Evolutionary conservation across 2,329 filamentous ascomycete species (phyloP).

Genomic region (Curvularia lunata): DNA sequence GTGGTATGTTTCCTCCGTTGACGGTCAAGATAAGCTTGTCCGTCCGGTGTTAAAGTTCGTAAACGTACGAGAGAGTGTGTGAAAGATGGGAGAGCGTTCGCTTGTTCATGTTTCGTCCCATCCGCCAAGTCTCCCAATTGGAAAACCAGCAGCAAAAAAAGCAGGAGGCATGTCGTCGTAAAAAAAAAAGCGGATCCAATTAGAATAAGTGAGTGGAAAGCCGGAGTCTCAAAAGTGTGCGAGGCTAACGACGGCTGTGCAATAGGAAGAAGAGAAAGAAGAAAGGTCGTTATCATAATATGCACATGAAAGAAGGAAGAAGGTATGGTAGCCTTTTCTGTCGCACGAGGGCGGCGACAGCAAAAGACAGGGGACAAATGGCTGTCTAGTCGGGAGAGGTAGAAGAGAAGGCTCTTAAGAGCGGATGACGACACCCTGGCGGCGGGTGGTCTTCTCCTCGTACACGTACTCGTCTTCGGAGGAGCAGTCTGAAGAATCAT

Average conservation of each 20-base stretch:
- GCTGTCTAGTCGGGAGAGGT: constrained; percentile 3
- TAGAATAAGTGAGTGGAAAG: constrained; percentile 7
- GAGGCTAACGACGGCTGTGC: background rate
- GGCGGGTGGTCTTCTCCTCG: constrained; percentile 56
- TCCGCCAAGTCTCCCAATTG: background rate
- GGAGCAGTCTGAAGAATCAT: constrained; percentile 73
- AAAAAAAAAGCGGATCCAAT: background rate
- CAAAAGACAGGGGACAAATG: constrained; percentile 3
- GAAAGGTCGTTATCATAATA: constrained; percentile 38
- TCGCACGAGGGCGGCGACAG: background rate
- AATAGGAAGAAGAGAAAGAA: constrained; percentile 20
- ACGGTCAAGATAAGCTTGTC: background rate
- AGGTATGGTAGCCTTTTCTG: background rate
- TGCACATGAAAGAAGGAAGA: constrained; percentile 34
- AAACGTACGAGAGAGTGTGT: background rate
- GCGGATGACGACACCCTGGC: constrained; percentile 56
- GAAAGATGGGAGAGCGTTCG: background rate
- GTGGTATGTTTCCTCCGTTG: background rate
- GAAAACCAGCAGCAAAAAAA: constrained; percentile 29
- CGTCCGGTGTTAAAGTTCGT: background rate
- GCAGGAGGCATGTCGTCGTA: constrained; percentile 1
- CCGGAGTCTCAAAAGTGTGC: background rate
- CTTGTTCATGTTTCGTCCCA: background rate
- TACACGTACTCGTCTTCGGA: constrained; percentile 68
- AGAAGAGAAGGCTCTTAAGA: constrained; percentile 24